Evolutionary conservation across 371 early-diverging fungal genomes (phyloP).

Genomic region (Lichtheimia ramosa): DNA sequence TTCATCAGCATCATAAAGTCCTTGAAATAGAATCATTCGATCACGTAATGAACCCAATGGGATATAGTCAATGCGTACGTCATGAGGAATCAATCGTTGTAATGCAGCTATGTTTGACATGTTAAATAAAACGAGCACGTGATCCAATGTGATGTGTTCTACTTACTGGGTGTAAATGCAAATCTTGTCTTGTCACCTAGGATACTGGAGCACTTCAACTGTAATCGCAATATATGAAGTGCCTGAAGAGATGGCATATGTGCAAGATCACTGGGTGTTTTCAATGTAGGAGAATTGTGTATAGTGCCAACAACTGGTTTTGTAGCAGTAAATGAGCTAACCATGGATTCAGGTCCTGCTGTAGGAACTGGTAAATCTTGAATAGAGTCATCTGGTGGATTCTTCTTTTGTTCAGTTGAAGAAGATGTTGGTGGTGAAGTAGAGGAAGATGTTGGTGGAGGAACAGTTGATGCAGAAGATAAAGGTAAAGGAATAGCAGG

Average conservation of each 20-base stretch:
- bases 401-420: background rate
- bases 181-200: conserved; percentile 17
- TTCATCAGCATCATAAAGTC: conserved; percentile 38
- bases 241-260: conserved; percentile 42
- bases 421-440: background rate
- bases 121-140: background rate
- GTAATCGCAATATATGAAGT: conserved; percentile 35
- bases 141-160: background rate
- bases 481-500: background rate
- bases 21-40: conserved; percentile 45
- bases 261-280: conserved; percentile 29
- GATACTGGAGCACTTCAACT: conserved; percentile 34
- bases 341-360: conserved; percentile 21
- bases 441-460: background rate
- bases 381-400: background rate
- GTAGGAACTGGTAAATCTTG: background rate
- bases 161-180: conserved; percentile 39
- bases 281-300: conserved; percentile 23
- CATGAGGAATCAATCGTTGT: conserved; percentile 42
- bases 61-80: conserved; percentile 41
- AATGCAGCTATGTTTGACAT: conserved; percentile 25
- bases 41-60: conserved; percentile 33
- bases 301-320: conserved; percentile 28
- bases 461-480: background rate
- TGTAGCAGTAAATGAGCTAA: conserved; percentile 10